A percentile compares a stretch with the other conserved stretches of the same genome.
Evolutionary conservation across 140 eudicot genomes (phyloP).

Genomic region (Ambrosia hybrid): DNA sequence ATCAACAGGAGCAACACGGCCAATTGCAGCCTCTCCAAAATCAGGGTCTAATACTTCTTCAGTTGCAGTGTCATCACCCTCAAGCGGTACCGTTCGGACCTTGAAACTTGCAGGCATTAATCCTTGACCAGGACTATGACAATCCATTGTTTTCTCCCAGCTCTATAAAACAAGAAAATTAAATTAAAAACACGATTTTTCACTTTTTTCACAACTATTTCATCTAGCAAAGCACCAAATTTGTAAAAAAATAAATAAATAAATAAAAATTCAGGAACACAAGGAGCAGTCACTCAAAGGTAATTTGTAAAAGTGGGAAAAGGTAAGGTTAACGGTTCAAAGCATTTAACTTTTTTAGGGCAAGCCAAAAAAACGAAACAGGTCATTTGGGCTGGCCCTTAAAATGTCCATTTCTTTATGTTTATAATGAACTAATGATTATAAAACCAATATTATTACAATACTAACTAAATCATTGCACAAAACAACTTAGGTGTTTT

Average conservation of each 20-base stretch:
- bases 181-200: not conserved
- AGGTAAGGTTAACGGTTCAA: too few species aligned
- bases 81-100: constrained; percentile 73
- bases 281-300: not conserved
- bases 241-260: too few species aligned
- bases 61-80: constrained; percentile 55
- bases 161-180: constrained; percentile 44
- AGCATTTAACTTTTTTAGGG: too few species aligned
- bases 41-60: constrained; percentile 90
- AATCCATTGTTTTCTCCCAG: constrained; percentile 96
- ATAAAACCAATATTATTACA: not conserved
- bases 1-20: constrained; percentile 96
- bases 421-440: not conserved
- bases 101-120: constrained; percentile 95
- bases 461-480: not conserved
- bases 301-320: too few species aligned
- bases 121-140: constrained; percentile 90
- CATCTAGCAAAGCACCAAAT: not conserved
- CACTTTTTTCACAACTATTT: not conserved
- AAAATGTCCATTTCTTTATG: not conserved
- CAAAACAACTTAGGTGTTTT: constrained; percentile 3
- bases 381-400: not conserved
- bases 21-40: constrained; percentile 90
- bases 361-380: not conserved
- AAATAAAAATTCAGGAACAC: not conserved